phyloP scores from a whole-genome alignment of 371 early-diverging fungal genomes.

The Mortierella sp. region DNA sequence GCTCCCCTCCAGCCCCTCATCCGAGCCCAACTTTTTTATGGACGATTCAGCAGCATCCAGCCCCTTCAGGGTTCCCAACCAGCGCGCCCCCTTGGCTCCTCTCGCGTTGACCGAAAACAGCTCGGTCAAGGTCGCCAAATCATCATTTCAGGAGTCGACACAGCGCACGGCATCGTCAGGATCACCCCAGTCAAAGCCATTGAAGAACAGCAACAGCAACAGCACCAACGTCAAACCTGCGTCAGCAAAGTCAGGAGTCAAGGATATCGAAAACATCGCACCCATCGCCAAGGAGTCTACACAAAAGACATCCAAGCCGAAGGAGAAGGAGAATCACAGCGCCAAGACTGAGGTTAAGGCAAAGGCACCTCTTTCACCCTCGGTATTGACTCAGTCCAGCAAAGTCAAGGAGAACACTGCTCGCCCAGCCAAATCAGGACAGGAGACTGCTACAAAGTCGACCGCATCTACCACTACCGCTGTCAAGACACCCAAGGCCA shows the following conservation, averaged over 20 bases:
- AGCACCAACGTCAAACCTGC: neutral
- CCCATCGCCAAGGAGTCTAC: neutral
- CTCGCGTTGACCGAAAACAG: slow-evolving; percentile 27
- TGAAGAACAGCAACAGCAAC: neutral
- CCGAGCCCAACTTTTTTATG: slow-evolving; percentile 28
- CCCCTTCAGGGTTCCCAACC: slow-evolving; percentile 22
- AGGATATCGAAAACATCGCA: neutral
- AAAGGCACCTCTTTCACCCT: neutral
- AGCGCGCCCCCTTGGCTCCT: slow-evolving; percentile 30
- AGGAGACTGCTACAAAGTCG: neutral
- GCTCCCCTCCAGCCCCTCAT: slow-evolving; percentile 25
- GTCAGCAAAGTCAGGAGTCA: neutral
- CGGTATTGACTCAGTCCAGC: neutral
- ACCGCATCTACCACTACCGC: neutral
- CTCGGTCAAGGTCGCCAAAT: neutral
- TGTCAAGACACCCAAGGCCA: neutral
- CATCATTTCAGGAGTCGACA: neutral
- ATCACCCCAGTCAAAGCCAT: neutral
- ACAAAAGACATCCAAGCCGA: neutral
- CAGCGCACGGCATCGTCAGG: neutral
- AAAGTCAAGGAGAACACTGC: slow-evolving; percentile 3
- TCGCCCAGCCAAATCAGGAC: neutral
- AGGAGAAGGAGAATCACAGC: neutral
- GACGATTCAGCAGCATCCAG: slow-evolving; percentile 9
- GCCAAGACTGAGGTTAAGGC: neutral